phyloP scores from a whole-genome alignment of 73 alveolate genomes.

The Paramecium sexaurelia region DNA sequence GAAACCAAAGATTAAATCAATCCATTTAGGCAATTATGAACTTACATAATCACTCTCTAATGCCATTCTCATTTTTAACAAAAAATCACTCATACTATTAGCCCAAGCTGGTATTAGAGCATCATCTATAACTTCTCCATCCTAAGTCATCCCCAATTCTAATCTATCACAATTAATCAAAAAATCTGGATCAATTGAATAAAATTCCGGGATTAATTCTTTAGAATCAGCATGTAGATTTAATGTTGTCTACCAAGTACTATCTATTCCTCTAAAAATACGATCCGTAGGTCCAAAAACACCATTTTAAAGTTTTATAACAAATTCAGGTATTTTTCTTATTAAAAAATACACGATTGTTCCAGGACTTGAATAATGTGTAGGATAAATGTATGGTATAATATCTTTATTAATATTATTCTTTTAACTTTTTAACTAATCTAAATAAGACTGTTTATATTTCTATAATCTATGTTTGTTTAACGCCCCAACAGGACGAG shows the following conservation, averaged over 20 bases:
- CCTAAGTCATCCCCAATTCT: constrained; percentile 83
- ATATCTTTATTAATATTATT: constrained; percentile 69
- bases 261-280: constrained; percentile 78
- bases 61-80: constrained; percentile 92
- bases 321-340: constrained; percentile 89
- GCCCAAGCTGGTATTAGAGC: constrained; percentile 62
- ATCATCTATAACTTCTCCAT: constrained; percentile 70
- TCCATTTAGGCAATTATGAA: constrained; percentile 90
- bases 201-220: constrained; percentile 95
- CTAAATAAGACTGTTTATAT: constrained; percentile 60
- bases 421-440: constrained; percentile 62
- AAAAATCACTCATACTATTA: constrained; percentile 80
- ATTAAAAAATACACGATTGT: constrained; percentile 80
- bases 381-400: constrained; percentile 66
- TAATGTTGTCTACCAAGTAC: constrained; percentile 78
- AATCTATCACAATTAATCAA: constrained; percentile 78
- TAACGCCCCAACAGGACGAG: constrained; percentile 82
- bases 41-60: constrained; percentile 94
- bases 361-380: constrained; percentile 88
- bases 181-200: constrained; percentile 84
- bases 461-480: constrained; percentile 65
- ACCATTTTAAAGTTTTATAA: constrained; percentile 85
- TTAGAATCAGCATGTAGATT: constrained; percentile 79
- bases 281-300: constrained; percentile 90
- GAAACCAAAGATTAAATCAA: constrained; percentile 95